Percentiles rank a stretch among this genome's conserved stretches.
These are phyloP conservation scores for Dipsacomyces acuminosporus DNA, from an alignment of 371 early-diverging fungal genomes.

Conservation along the genomic window DNA sequence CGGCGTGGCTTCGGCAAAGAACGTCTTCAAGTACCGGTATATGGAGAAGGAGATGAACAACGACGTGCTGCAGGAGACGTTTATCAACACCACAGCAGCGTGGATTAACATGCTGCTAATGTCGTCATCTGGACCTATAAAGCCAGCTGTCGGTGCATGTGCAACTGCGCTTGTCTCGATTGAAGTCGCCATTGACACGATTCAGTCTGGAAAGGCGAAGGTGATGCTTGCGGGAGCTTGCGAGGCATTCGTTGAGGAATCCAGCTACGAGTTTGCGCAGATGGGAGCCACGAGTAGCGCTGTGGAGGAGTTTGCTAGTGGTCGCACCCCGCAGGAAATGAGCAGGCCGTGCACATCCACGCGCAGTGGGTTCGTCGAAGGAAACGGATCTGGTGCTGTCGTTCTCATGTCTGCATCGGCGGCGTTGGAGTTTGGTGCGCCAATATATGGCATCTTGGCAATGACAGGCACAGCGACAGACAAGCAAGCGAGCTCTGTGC, in stretches of 20 bases:
- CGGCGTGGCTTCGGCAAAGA: slow-evolving; percentile 72
- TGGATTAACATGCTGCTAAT: slow-evolving; percentile 96
- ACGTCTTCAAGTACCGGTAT: slow-evolving; percentile 70
- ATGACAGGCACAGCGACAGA: slow-evolving; percentile 90
- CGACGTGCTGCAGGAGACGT: slow-evolving; percentile 89
- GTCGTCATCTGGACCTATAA: slow-evolving; percentile 94
- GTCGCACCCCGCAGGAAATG: slow-evolving; percentile 87
- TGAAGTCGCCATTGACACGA: slow-evolving; percentile 88
- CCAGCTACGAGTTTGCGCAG: slow-evolving; percentile 92
- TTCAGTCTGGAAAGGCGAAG: slow-evolving; percentile 88
- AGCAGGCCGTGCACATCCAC: slow-evolving; percentile 89
- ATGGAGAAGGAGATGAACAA: slow-evolving; percentile 82
- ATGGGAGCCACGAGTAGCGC: slow-evolving; percentile 94
- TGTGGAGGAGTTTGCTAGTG: slow-evolving; percentile 77
- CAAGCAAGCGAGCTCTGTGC: slow-evolving; percentile 93
- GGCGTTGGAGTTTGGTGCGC: slow-evolving; percentile 91
- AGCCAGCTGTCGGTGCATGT: slow-evolving; percentile 93
- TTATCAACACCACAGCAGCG: slow-evolving; percentile 95
- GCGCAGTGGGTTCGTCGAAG: slow-evolving; percentile 94
- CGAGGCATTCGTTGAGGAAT: slow-evolving; percentile 92
- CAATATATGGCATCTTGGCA: slow-evolving; percentile 91
- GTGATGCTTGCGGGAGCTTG: slow-evolving; percentile 92
- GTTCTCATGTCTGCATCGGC: slow-evolving; percentile 86
- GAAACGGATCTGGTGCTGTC: slow-evolving; percentile 88
- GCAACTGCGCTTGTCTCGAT: slow-evolving; percentile 91